phyloP scores from a whole-genome alignment of 164 flowering plant genomes.

The Houttuynia cordata region DNA sequence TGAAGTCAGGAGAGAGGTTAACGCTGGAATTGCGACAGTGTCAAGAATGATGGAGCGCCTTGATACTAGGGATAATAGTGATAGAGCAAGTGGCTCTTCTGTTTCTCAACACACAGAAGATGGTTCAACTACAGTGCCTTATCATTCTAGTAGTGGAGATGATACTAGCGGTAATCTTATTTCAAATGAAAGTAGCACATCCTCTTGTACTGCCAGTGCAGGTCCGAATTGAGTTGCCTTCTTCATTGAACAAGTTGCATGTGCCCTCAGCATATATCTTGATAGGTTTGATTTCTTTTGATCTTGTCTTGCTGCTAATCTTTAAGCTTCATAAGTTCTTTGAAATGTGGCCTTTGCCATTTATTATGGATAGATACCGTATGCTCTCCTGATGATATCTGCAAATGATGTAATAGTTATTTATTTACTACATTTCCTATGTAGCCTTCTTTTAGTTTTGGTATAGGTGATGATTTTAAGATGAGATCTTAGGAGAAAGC shows the following conservation, averaged over 20 bases:
- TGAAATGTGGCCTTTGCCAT: not conserved
- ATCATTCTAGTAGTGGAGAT: constrained; percentile 22
- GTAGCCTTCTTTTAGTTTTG: too few relatives aligned
- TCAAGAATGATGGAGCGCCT: constrained; percentile 47
- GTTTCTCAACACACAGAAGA: constrained; percentile 15
- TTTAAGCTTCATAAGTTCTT: not conserved
- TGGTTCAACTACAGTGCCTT: constrained; percentile 17
- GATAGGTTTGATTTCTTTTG: constrained; percentile 21
- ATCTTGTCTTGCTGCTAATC: not conserved
- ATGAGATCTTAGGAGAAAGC: too few relatives aligned
- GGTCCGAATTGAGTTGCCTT: constrained; percentile 24
- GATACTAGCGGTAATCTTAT: constrained; percentile 11
- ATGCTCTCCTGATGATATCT: too few relatives aligned
- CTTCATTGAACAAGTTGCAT: constrained; percentile 16
- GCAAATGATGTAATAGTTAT: too few relatives aligned
- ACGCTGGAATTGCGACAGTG: constrained; percentile 55
- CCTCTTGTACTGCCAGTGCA: constrained; percentile 46
- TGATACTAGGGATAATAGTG: constrained; percentile 31
- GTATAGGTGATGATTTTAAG: too few relatives aligned
- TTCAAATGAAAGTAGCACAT: constrained; percentile 15
- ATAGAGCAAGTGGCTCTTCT: constrained; percentile 18
- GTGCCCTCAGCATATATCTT: constrained; percentile 38
- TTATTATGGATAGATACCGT: too few relatives aligned
- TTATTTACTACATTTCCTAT: too few relatives aligned
- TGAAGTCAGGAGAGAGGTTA: constrained; percentile 50